These are phyloP conservation scores for Chaetomium globosum DNA, from an alignment of 2,329 filamentous ascomycete genomes.

Conservation along the genomic window DNA sequence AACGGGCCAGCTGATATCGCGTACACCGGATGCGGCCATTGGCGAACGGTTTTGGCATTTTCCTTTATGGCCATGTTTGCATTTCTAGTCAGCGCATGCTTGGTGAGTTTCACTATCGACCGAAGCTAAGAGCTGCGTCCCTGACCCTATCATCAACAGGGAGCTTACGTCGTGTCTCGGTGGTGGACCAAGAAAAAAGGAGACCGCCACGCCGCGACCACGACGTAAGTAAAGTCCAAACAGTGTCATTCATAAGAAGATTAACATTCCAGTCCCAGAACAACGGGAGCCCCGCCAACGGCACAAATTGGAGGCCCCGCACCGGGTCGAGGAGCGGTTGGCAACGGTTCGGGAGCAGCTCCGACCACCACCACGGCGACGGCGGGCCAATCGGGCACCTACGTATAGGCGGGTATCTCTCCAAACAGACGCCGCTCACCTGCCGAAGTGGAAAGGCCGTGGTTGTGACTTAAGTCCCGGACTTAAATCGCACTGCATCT, in stretches of 20 bases:
- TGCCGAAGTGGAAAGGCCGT: no score
- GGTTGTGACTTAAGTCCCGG: no score
- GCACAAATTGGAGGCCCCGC: conserved; percentile 5
- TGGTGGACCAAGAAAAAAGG: conserved; percentile 9
- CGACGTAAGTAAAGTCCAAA: neutral
- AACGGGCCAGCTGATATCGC: neutral
- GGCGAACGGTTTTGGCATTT: conserved; percentile 31
- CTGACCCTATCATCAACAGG: conserved; percentile 9
- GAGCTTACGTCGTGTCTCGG: conserved; percentile 17
- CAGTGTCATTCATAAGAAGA: no score
- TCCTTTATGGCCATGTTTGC: conserved; percentile 32
- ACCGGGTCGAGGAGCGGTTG: neutral
- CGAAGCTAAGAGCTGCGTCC: neutral
- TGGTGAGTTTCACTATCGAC: conserved; percentile 20
- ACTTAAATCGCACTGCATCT: no score
- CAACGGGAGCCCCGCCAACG: neutral
- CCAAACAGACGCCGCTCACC: no score
- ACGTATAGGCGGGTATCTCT: neutral
- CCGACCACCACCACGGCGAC: neutral
- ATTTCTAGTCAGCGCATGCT: conserved; percentile 27
- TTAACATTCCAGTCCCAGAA: neutral
- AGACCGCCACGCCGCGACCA: neutral
- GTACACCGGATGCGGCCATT: conserved; percentile 25
- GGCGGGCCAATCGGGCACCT: neutral
- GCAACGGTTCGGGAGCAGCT: neutral